phyloP scores from a whole-genome alignment of 164 flowering plant genomes.

The Macadamia tetraphylla region DNA sequence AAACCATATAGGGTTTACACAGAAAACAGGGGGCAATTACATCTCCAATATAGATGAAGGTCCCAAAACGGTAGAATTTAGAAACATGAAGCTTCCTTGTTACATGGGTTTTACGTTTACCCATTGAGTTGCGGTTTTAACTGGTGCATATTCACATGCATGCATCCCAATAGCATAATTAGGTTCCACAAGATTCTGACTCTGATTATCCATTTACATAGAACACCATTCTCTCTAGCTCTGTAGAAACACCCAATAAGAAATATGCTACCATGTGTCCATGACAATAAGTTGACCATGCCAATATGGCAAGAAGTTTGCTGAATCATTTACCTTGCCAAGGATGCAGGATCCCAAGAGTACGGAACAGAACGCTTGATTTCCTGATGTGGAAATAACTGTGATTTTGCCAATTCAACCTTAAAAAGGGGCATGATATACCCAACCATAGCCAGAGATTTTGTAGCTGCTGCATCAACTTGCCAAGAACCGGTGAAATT shows the following conservation, averaged over 20 bases:
- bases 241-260: not conserved
- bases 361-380: conserved; percentile 76
- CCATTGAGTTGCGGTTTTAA: too few relatives aligned
- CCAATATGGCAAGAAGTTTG: not conserved
- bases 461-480: conserved; percentile 78
- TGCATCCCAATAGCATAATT: too few relatives aligned
- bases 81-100: too few relatives aligned
- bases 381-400: conserved; percentile 61
- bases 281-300: not conserved
- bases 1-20: too few relatives aligned
- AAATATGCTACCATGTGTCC: too few relatives aligned
- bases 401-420: conserved; percentile 43
- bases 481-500: conserved; percentile 90
- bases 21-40: too few relatives aligned
- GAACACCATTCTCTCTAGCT: not conserved
- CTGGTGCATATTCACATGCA: too few relatives aligned
- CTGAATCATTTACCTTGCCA: conserved; percentile 68
- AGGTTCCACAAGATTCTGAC: too few relatives aligned
- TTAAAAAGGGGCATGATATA: conserved; percentile 47
- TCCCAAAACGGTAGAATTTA: too few relatives aligned
- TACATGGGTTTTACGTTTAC: too few relatives aligned
- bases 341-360: conserved; percentile 86
- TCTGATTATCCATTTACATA: not conserved
- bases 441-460: conserved; percentile 92
- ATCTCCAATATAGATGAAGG: too few relatives aligned